Evolutionary conservation across 2,329 filamentous ascomycete species (phyloP), one percentile per base, ranked within the genome.

Genomic region (Alternaria viburni): DNA sequence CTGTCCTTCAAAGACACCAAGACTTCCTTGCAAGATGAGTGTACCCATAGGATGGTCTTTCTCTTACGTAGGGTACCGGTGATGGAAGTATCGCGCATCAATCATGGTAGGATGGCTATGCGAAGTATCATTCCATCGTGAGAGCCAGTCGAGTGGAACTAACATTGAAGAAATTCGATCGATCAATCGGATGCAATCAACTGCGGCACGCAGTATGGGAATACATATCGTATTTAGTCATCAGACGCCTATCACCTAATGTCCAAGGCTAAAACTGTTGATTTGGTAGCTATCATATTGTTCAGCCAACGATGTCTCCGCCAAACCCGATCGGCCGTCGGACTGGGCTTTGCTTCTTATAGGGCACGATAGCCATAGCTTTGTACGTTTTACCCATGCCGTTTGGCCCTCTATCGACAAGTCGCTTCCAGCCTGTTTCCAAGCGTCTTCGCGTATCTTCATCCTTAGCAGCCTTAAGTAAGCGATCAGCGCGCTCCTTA

Each of bases 381-480:
- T 98, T 97, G 79, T 99, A 99, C 21, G 97, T 83, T 82, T 90
- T 94, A 0, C 96, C 96, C 96, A 99, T 99, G 0, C 93, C 95
- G 55, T 88, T 89, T 2, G 89, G 91, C 0, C 92, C 90, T 45
- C 89, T 85, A 78, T 97, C 94, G n/a, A 97, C 88, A 55, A 99
- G 82, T 65, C 96, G 85, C 81, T 88, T 90, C 88, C 93, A 96
- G 0, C 91, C 90, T 66, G 84, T 87, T 68, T 93, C 89, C 30
- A 97, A 84, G 55, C 88, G 87, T 54, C 61, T 66, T 46, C 64
- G 62, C 17, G 68, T 72, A 56, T 78, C 77, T 12, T 76, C 76
- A n/a, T 77, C 72, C 82, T 86, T 72, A 4, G 73, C 77, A 13
- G 69, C 61, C 47, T 67, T 68, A 41, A 78, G 26, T 47, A 79